phyloP scores from a whole-genome alignment of 1,284 basidiomycete species.

The Rhodofomes roseus region DNA sequence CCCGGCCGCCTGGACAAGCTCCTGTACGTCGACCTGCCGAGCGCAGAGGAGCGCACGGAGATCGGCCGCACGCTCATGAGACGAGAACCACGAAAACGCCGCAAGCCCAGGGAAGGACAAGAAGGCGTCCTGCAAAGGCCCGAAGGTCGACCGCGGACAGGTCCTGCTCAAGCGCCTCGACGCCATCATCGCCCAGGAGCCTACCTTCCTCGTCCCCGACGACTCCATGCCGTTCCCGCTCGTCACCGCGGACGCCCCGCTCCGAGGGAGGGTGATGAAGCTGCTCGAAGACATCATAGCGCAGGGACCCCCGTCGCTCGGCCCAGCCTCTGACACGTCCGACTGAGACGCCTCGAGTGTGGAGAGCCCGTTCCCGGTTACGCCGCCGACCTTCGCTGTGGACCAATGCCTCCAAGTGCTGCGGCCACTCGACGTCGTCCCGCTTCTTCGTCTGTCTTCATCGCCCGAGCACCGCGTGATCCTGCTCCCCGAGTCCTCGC shows the following conservation, averaged over 20 bases:
- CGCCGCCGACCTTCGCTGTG: neutral
- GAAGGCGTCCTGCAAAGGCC: neutral
- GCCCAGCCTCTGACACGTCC: neutral
- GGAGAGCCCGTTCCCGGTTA: neutral
- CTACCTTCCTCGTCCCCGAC: neutral
- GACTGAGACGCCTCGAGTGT: neutral
- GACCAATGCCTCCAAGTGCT: neutral
- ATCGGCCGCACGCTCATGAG: constrained; percentile 77
- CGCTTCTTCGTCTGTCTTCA: neutral
- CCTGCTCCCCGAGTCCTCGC: neutral
- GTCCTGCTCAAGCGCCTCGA: neutral
- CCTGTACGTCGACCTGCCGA: constrained; percentile 92
- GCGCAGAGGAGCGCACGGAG: constrained; percentile 75
- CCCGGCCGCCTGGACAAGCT: constrained; percentile 96
- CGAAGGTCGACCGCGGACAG: neutral
- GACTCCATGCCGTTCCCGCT: neutral
- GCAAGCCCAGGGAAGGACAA: too few species aligned
- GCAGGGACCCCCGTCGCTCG: neutral
- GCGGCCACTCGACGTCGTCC: neutral
- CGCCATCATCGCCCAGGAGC: neutral
- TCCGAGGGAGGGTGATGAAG: neutral
- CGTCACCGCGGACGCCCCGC: neutral
- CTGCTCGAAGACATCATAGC: neutral
- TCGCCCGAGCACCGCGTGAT: neutral
- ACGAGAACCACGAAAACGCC: too few species aligned